Evolutionary conservation across 257 asterid genomes (phyloP).

Genomic region (Solanum sparsipilum): DNA sequence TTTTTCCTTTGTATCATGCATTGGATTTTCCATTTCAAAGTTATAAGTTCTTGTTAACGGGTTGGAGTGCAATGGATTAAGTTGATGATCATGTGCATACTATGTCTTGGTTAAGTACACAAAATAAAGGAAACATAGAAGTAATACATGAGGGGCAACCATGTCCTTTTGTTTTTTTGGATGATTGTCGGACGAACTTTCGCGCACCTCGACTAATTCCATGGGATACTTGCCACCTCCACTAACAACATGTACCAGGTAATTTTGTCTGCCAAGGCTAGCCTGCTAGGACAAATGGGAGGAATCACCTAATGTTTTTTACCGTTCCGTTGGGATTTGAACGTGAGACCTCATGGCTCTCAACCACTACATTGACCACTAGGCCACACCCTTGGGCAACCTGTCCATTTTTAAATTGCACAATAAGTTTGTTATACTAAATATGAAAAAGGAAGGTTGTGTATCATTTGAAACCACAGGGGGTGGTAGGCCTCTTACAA

Average conservation of each 20-base stretch:
- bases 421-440: background rate
- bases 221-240: background rate
- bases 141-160: background rate
- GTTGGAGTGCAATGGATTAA: background rate
- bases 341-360: background rate
- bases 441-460: background rate
- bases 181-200: background rate
- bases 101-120: background rate
- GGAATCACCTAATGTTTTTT: background rate
- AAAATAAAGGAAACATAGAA: background rate
- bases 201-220: background rate
- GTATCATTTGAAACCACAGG: background rate
- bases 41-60: background rate
- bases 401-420: background rate
- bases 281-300: background rate
- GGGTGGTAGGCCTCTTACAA: background rate
- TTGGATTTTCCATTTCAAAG: background rate
- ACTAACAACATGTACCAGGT: background rate
- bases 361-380: background rate
- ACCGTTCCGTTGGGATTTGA: background rate
- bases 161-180: background rate
- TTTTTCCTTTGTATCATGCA: background rate
- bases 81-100: background rate
- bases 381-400: background rate
- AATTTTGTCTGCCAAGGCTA: background rate